Conservation (phyloP, 2,329 filamentous ascomycete genomes). For the Nigrospora oryzae region DNA sequence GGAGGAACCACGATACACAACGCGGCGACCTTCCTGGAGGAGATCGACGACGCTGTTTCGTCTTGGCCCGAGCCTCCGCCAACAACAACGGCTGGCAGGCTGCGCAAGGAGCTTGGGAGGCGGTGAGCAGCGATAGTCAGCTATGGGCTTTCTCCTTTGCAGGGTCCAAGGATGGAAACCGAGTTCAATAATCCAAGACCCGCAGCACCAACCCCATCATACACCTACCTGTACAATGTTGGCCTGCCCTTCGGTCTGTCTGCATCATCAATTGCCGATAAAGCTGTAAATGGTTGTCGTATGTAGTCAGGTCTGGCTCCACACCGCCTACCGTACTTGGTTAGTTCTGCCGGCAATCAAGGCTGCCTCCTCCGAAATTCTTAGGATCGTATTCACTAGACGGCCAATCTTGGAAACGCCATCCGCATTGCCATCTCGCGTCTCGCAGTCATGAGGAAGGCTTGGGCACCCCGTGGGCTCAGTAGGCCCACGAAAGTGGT, state of each 20-base stretch:
- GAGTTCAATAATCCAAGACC: too few relatives aligned
- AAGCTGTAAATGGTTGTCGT: too few relatives aligned
- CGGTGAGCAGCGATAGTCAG: slow-evolving; percentile 18
- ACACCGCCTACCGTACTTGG: too few relatives aligned
- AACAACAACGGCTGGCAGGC: slow-evolving; percentile 50
- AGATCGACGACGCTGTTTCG: slow-evolving; percentile 81
- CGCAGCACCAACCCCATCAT: too few relatives aligned
- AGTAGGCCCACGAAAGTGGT: slow-evolving; percentile 12
- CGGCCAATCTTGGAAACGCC: too few relatives aligned
- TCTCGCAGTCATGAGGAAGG: slow-evolving; percentile 17
- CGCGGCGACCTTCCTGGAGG: slow-evolving; percentile 77
- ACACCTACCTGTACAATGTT: too few relatives aligned
- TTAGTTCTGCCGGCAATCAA: neutral
- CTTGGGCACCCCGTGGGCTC: slow-evolving; percentile 18
- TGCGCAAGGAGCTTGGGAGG: slow-evolving; percentile 52
- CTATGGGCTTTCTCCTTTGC: too few relatives aligned
- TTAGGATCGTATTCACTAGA: neutral
- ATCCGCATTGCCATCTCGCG: neutral
- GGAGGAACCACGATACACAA: slow-evolving; percentile 87
- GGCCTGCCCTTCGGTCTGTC: too few relatives aligned
- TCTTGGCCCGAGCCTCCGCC: slow-evolving; percentile 70
- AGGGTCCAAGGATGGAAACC: too few relatives aligned
- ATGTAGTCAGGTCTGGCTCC: too few relatives aligned
- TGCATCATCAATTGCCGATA: too few relatives aligned
- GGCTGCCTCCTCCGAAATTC: neutral